Evolutionary conservation across 176 grass and related monocot genomes (phyloP), one percentile per base, ranked within the genome.

Genomic region (Hordeum marinum): DNA sequence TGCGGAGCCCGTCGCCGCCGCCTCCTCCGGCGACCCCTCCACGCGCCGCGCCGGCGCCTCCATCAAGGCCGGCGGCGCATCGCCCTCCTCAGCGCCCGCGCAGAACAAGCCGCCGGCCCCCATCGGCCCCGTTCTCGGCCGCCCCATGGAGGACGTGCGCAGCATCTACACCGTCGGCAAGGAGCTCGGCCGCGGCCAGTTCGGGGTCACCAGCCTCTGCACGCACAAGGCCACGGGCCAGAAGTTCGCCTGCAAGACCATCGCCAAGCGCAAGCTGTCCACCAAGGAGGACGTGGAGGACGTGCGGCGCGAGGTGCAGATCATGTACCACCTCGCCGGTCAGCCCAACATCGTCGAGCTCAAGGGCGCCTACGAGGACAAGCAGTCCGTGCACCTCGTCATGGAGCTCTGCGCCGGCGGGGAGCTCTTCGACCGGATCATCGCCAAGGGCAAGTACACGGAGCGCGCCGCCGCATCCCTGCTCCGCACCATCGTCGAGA

Each of bases 321-420:
- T 98, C 93, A 98, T 98, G 95, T 93, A 98, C 93, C 95, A 98
- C 92, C 95, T 98, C 11, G 88, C 95, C 6, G 93, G 95, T 0
- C 95, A 98, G 74, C 92, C 95, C 69, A 98, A 95, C 79, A 75
- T 98, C 64, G 95, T 98, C 2, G 95, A 95, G 77, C 82, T 98
- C 80, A 94, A 93, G 87, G 95, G 91, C 57, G 95, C 90, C 5
- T 98, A 90, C 81, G 95, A 98, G 83, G 92, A 98, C 85, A 95
- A 95, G 90, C 95, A 98, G 64, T 95, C 92, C 0, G 95, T 95
- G 65, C 95, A 98, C 89, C 89, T 98, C 20, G 95, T 98, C 74
- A 98, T 98, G 95, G 95, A 98, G 75, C 86, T 98, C 34, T 98
- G 95, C 72, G 93, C 95, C 7, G 95, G 95, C 32, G 95, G 95